These are phyloP conservation scores for Geotrichum phurueaensis DNA, from an alignment of 1,139 yeast genomes.

Conservation along the genomic window DNA sequence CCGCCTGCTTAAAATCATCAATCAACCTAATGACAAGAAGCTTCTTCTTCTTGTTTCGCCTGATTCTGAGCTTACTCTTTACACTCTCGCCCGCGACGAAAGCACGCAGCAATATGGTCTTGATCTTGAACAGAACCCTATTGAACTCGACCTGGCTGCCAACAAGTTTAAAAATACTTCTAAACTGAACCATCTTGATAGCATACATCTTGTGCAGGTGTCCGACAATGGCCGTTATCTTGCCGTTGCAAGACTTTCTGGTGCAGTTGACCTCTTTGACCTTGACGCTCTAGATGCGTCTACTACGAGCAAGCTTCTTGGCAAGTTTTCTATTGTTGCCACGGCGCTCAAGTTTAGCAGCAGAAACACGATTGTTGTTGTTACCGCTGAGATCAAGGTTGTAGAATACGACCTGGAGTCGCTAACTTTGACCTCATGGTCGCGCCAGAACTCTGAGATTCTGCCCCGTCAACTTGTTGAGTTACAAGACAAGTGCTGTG, in stretches of 20 bases:
- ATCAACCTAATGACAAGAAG: conserved; percentile 10
- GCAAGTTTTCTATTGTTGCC: conserved; percentile 49
- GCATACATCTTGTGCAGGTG: conserved; percentile 49
- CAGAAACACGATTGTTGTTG: conserved; percentile 50
- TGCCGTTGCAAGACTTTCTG: conserved; percentile 58
- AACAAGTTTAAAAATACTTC: conserved; percentile 37
- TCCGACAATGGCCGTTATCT: conserved; percentile 42
- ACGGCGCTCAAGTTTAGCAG: conserved; percentile 57
- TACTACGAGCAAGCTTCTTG: conserved; percentile 35
- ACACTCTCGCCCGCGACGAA: conserved; percentile 36
- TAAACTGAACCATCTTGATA: conserved; percentile 33
- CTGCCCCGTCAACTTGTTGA: conserved; percentile 61
- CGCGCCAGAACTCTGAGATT: conserved; percentile 65
- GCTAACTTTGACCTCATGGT: conserved; percentile 62
- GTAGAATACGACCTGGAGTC: conserved; percentile 53
- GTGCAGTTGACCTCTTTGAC: conserved; percentile 56
- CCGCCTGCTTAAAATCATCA: conserved; percentile 31
- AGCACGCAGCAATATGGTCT: conserved; percentile 10
- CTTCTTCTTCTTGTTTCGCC: conserved; percentile 53
- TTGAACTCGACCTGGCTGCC: conserved; percentile 19
- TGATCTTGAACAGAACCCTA: conserved; percentile 15
- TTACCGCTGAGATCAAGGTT: conserved; percentile 69
- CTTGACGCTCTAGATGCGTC: conserved; percentile 14
- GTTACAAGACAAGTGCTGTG: conserved; percentile 66
- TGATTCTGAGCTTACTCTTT: conserved; percentile 56